Base-by-base conservation (phyloP, 2,329 filamentous ascomycete species). In the Juglanconis sp. region DNA sequence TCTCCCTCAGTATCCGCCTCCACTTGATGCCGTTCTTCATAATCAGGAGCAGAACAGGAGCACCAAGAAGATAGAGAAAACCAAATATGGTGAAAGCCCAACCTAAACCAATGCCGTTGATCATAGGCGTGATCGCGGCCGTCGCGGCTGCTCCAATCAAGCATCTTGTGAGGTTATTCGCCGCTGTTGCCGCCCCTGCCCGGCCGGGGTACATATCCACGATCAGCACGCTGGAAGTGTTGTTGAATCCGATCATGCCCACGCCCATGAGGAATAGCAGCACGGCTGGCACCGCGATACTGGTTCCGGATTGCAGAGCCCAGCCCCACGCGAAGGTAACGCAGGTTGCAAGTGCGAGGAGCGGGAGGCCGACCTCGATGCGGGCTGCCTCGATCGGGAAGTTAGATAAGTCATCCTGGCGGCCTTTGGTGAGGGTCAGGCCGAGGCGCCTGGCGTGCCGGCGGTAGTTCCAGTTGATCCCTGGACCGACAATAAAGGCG, bases 401-500 rank as follows among this genome's bases (percentile, higher is more conserved):
- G 0, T 71, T 63, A 0, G 72, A 65, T 11, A 84, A 70, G 62
- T 84, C 78, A 36, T 76, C 74, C 64, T 81, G 81, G 9, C 81
- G 80, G 52, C 76, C 81, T 65, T 78, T 79, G 58, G 80, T 80
- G 57, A 87, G 78, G 0, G 77, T 68, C 9, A 89, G 73, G 9
- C 82, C 82, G 0, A 84, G 70, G 5, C 72, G 76, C 9, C 72
- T 69, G 11, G 87, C 87, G 60, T 88, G 80, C 1, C 87, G 82
- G 1, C 81, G 78, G 69, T 87, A 92, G 70, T 90, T 91, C 73
- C 81, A 81, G 70, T 91, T 89, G 40, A 90, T 79, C 1, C 85
- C 65, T 2, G 79, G 77, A 1, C 88, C 87, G 3, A 76, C 74
- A 3, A 76, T 67, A 8, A 76, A 65, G 1, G 79, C 79, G 0